These are phyloP conservation scores for Cardamine occulta DNA, from an alignment of 345 rosid species.

Conservation along the genomic window DNA sequence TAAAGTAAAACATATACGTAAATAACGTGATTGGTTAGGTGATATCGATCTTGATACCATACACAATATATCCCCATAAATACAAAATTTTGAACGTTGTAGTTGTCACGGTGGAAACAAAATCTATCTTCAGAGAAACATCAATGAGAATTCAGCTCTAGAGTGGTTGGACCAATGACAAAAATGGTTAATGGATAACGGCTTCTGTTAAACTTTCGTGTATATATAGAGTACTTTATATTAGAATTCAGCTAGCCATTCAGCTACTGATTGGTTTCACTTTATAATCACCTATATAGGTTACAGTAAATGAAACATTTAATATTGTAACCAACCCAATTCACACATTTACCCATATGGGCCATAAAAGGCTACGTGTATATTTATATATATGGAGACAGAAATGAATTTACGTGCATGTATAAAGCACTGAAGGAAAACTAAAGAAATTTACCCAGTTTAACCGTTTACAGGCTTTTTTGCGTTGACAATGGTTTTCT, in stretches of 20 bases:
- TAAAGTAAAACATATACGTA: not conserved
- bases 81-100: constrained; percentile 9
- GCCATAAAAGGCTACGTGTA: constrained; percentile 1
- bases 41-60: not conserved
- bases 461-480: not conserved
- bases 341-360: constrained; percentile 10
- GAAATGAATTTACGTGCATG: constrained; percentile 17
- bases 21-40: not conserved
- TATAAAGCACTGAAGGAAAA: not conserved
- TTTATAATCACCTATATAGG: constrained; percentile 10
- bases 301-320: constrained; percentile 30
- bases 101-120: constrained; percentile 9
- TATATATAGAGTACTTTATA: constrained; percentile 11
- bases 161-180: constrained; percentile 15
- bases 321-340: constrained; percentile 24
- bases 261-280: constrained; percentile 32
- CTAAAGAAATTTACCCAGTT: not conserved
- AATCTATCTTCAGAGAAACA: not conserved
- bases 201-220: constrained; percentile 12
- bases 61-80: not conserved
- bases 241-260: no score
- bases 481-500: not conserved
- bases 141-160: constrained; percentile 10
- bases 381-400: constrained; percentile 5
- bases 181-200: constrained; percentile 1